Base-by-base conservation (phyloP, 495 filamentous ascomycete species). In the Polyplosphaeria fusca region DNA sequence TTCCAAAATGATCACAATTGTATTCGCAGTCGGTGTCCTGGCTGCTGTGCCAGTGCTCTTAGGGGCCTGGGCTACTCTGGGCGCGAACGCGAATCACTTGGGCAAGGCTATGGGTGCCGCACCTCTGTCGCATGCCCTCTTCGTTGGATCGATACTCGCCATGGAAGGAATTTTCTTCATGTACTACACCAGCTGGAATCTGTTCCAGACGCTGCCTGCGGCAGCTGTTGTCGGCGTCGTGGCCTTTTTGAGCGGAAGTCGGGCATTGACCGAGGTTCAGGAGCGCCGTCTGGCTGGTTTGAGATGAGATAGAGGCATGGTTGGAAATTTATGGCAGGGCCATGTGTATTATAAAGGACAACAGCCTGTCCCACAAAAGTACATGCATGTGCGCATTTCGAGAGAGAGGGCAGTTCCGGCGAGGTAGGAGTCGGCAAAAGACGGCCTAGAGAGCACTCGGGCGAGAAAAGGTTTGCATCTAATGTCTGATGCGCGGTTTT, bases 161-260 rank as follows among this genome's bases (percentile, higher is more conserved):
- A 84, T 98, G 76, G 93, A 98, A 71, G 87, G 81, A 5, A 82
- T 95, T 61, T 97, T 97, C 75, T 91, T 91, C 78, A 71, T 95
- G 70, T 98, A 98, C 78, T 98, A 96, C 69, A 87, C 80, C 26
- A 85, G 74, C 62, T 97, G 92, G 93, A 96, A 85, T 63, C 75
- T 98, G 41, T 98, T 97, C 80, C 86, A 95, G 75, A 81, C 80
- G 24, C 79, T 98, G 35, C 91, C 91, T 9, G 84, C 83, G 47
- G 82, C 82, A 59, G 80, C 77, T 28, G 73, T 80, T 38, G 80
- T 87, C 46, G 85, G 85, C 19, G 70, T 77, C 40, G 82, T 90
- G 49, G 81, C 87, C 20, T 90, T 94, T 66, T 71, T 97, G 38
- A 95, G 89, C 70, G 94, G 93, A 51, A 91, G 86, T 65, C 86